Conservation (phyloP, 2,329 filamentous ascomycete genomes). For the Hypomyces perniciosus region DNA sequence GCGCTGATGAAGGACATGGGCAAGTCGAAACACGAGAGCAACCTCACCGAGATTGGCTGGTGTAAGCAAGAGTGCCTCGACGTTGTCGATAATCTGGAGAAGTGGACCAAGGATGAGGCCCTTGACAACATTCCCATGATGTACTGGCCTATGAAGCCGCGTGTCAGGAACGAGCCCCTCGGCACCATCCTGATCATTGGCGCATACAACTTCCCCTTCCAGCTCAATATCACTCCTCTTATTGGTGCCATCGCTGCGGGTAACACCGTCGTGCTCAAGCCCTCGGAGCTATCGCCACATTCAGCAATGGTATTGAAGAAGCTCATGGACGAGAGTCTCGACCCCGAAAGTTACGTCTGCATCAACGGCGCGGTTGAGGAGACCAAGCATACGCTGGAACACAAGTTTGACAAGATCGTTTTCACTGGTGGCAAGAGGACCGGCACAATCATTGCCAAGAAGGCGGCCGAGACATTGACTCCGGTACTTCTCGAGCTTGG, state of each 20-base stretch:
- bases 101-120: constrained; percentile 78
- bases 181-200: constrained; percentile 81
- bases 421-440: constrained; percentile 80
- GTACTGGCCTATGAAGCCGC: constrained; percentile 64
- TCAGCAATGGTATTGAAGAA: constrained; percentile 74
- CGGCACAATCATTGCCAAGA: constrained; percentile 81
- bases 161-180: constrained; percentile 79
- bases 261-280: constrained; percentile 86
- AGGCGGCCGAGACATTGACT: constrained; percentile 82
- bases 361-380: constrained; percentile 78
- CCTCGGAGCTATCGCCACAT: constrained; percentile 73
- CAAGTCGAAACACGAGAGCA: constrained; percentile 70
- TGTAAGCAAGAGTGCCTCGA: constrained; percentile 75
- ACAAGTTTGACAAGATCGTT: constrained; percentile 97
- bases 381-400: constrained; percentile 72
- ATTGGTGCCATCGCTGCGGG: constrained; percentile 89
- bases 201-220: constrained; percentile 89
- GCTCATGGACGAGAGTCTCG: constrained; percentile 69
- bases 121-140: constrained; percentile 62
- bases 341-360: constrained; percentile 67
- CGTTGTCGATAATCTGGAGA: constrained; percentile 68
- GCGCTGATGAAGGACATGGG: constrained; percentile 72
- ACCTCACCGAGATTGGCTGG: constrained; percentile 71
- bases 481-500: constrained; percentile 87
- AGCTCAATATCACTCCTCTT: constrained; percentile 70